A percentile compares a stretch with the other conserved stretches of the same genome.
Conservation (phyloP, 106 monocot species). For the Acorus calamus region DNA sequence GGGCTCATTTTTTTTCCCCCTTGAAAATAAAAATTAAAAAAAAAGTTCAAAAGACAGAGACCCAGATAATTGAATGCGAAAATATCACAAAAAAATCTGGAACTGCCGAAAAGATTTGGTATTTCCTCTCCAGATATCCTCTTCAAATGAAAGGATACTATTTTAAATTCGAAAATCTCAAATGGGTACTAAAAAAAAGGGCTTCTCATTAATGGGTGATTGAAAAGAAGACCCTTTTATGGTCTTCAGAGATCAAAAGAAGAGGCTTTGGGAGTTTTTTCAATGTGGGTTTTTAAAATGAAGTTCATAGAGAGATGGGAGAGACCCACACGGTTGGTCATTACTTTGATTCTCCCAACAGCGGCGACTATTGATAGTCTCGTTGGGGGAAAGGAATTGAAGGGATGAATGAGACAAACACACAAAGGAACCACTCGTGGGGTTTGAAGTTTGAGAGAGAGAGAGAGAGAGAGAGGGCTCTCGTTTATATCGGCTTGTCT, state of each 20-base stretch:
- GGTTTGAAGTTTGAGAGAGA: background rate
- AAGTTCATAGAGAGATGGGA: background rate
- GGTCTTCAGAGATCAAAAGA: too few relatives aligned
- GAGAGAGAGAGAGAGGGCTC: background rate
- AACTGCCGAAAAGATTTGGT: too few relatives aligned
- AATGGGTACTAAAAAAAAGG: too few relatives aligned
- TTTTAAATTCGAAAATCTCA: too few relatives aligned
- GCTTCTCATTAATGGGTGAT: too few relatives aligned
- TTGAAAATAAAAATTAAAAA: background rate
- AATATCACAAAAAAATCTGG: background rate
- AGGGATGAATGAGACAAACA: slow-evolving; percentile 11
- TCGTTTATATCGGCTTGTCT: background rate
- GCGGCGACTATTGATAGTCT: background rate
- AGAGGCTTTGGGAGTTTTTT: too few relatives aligned
- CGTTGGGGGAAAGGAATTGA: slow-evolving; percentile 8
- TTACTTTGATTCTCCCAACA: background rate
- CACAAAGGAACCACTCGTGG: slow-evolving; percentile 31
- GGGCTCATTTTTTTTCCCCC: slow-evolving; percentile 1
- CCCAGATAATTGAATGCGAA: background rate
- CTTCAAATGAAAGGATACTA: too few relatives aligned
- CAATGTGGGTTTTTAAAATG: too few relatives aligned
- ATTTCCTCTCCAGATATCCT: too few relatives aligned
- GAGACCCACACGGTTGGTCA: background rate
- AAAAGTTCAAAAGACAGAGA: background rate
- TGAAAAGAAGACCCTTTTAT: too few relatives aligned